Base-by-base conservation (phyloP, 2,329 filamentous ascomycete species). In the Emmonsia crescens region DNA sequence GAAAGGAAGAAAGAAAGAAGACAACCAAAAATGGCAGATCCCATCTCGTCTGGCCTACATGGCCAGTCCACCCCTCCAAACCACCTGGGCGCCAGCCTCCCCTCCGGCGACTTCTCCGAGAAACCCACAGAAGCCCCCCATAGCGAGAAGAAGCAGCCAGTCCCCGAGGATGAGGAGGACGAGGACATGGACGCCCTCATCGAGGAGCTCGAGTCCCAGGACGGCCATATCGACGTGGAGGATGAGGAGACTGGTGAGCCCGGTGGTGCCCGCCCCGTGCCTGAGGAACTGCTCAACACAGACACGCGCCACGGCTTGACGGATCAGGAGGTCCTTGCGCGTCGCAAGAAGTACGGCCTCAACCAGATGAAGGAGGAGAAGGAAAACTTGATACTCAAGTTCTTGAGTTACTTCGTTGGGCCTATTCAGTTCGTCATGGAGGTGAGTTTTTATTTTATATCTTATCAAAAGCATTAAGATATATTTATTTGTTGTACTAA, bases 351-450 rank as follows among this genome's bases (percentile, higher is more conserved):
- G 75, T 89, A 86, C 74, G 91, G 91, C 74, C 80, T 89, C 72
- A 96, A 96, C 75, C 86, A 90, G 75, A 91, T 96, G 89, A 91
- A 89, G 77, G 89, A 95, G 78, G 89, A 93, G 79, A 91, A 91
- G 78, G 88, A 91, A 77, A 95, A 92, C 71, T 71, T 91, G 62
- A 76, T 92, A 64, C 82, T 94, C 71, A 94, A 95, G 80, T 95
- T 96, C 76, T 70, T 85, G 27, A 81, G 83, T 69, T 94, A 89
- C 79, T 95, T 95, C 75, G 80, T 94, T 61, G 91, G 91, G 67
- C 91, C 91, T 29, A 93, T 96, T 67, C 91, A 95, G 75, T 93
- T 93, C 76, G 91, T 96, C 73, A 96, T 96, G 91, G 89, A 93
- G 85, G 88, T 87, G 75, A 59, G 27, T 56, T 61, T 59, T 65